Percentiles rank a stretch among this genome's conserved stretches.
Evolutionary conservation across 2,329 filamentous ascomycete genomes (phyloP).

Genomic region (Orbilia javanica): DNA sequence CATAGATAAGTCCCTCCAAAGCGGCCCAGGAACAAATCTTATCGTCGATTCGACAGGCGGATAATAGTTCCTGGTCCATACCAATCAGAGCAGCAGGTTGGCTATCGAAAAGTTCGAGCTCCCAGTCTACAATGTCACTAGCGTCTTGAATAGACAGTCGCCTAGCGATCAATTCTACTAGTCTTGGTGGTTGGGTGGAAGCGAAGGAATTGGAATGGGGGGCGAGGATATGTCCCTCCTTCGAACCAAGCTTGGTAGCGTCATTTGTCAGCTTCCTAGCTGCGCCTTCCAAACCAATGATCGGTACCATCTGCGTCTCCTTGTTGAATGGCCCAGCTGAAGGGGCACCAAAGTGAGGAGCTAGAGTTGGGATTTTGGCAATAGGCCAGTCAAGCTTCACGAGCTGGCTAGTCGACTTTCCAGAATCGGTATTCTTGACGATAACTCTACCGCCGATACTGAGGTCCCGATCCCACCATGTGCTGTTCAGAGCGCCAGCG

Average conservation of each 20-base stretch:
- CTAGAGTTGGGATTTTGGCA: constrained; percentile 89
- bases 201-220: constrained; percentile 70
- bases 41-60: constrained; percentile 94
- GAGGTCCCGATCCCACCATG: constrained; percentile 98
- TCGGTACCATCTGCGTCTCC: constrained; percentile 94
- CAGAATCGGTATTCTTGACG: constrained; percentile 77
- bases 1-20: constrained; percentile 82
- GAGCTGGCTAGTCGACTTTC: constrained; percentile 82
- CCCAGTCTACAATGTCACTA: constrained; percentile 89
- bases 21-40: constrained; percentile 97
- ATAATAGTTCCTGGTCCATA: constrained; percentile 92
- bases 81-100: constrained; percentile 87
- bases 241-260: constrained; percentile 60
- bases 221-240: constrained; percentile 29
- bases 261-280: constrained; percentile 52
- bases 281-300: constrained; percentile 81
- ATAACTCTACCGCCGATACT: constrained; percentile 90
- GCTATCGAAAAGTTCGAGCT: constrained; percentile 91
- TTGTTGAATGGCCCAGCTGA: constrained; percentile 77
- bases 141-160: constrained; percentile 80
- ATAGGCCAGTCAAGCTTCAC: constrained; percentile 95
- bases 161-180: constrained; percentile 84
- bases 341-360: constrained; percentile 89
- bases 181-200: constrained; percentile 83
- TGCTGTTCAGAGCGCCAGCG: constrained; percentile 83